Conservation (phyloP, 768 basidiomycete genomes). For the Macrolepiota albuminosa region DNA sequence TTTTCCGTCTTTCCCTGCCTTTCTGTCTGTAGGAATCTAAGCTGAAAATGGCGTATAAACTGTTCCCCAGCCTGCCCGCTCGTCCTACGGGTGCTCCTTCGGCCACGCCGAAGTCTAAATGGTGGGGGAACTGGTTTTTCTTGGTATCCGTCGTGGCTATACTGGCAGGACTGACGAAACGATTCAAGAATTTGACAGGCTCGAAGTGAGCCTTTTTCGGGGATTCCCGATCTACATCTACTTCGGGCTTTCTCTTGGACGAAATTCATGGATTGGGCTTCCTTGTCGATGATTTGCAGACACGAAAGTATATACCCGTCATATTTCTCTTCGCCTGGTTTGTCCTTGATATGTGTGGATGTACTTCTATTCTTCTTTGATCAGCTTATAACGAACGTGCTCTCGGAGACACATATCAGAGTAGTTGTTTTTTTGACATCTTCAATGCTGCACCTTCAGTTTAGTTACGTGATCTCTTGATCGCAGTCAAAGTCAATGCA, state of each 20-base stretch:
- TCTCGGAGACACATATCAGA: neutral
- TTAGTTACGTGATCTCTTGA: neutral
- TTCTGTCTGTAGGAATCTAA: slow-evolving; percentile 23
- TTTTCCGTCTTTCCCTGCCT: neutral
- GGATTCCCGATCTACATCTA: neutral
- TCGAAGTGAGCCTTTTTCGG: slow-evolving; percentile 5
- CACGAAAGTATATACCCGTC: neutral
- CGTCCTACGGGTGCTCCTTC: slow-evolving; percentile 40
- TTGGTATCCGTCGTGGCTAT: slow-evolving; percentile 40
- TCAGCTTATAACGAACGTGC: too few relatives aligned
- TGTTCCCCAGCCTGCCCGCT: slow-evolving; percentile 34
- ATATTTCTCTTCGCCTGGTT: neutral
- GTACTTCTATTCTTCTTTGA: neutral
- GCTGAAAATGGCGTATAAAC: slow-evolving; percentile 21
- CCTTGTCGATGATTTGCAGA: neutral
- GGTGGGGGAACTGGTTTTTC: slow-evolving; percentile 46
- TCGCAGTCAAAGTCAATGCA: too few relatives aligned
- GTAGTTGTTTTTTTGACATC: neutral
- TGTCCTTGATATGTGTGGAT: neutral
- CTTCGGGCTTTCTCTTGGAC: neutral
- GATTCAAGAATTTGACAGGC: slow-evolving; percentile 23
- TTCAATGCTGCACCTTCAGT: neutral
- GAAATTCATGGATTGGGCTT: neutral
- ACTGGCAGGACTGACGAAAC: slow-evolving; percentile 39
- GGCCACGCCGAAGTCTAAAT: slow-evolving; percentile 16